These are phyloP conservation scores for Fusarium sp. DNA, from an alignment of 2,329 filamentous ascomycete species.

Conservation along the genomic window DNA sequence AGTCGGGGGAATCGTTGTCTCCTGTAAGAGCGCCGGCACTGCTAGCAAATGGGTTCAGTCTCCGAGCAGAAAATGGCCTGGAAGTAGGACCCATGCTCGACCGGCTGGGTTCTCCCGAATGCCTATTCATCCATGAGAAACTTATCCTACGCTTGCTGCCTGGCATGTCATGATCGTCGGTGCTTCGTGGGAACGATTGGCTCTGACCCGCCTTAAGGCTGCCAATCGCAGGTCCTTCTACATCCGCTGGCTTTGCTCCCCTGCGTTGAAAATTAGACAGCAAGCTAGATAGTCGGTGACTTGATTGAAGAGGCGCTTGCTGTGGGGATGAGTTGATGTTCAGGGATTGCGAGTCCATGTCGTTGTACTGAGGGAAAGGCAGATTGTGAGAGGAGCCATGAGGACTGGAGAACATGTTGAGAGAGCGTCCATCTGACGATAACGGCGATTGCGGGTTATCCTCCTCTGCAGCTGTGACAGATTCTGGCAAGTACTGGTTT, in stretches of 20 bases:
- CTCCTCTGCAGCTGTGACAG: conserved; percentile 49
- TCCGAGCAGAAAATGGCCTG: conserved; percentile 56
- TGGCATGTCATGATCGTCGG: conserved; percentile 66
- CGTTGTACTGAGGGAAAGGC: conserved; percentile 64
- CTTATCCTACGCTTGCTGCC: conserved; percentile 68
- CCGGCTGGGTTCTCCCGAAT: conserved; percentile 57
- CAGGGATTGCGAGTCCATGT: conserved; percentile 61
- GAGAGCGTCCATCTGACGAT: conserved; percentile 66
- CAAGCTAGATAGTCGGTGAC: conserved; percentile 60
- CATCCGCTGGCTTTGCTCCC: conserved; percentile 67
- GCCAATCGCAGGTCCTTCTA: conserved; percentile 71
- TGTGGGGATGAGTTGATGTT: conserved; percentile 56
- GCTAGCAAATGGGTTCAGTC: conserved; percentile 63
- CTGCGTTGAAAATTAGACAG: conserved; percentile 72
- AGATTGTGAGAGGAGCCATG: conserved; percentile 70
- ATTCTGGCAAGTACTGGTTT: conserved; percentile 48
- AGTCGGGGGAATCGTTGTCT: conserved; percentile 68
- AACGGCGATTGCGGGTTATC: conserved; percentile 70
- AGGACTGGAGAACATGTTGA: conserved; percentile 70
- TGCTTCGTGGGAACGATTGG: conserved; percentile 77
- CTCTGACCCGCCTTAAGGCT: conserved; percentile 78
- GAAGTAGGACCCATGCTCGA: conserved; percentile 49
- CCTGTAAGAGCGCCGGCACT: conserved; percentile 62
- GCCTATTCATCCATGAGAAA: conserved; percentile 71
- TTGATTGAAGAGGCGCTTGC: conserved; percentile 47